Percentiles rank a stretch among this genome's conserved stretches.
Evolutionary conservation across 1,139 yeast species (phyloP).

Genomic region (Saccharomyces hybrid): DNA sequence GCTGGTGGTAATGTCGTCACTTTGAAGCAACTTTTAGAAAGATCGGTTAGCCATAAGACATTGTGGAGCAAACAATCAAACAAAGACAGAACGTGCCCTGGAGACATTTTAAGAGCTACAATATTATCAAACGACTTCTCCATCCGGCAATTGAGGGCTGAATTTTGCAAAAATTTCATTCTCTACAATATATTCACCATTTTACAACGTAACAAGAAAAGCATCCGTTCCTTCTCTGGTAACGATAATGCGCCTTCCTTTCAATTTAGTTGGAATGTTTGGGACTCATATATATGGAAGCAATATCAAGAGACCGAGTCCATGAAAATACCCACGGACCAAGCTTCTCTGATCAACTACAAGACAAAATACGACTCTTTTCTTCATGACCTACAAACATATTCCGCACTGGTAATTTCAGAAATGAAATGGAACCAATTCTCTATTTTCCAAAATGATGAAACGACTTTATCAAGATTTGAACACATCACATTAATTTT

Average conservation of each 20-base stretch:
- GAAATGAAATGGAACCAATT: conserved; percentile 13
- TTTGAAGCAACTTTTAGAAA: conserved; percentile 6
- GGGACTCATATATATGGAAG: conserved; percentile 17
- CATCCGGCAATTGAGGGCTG: conserved; percentile 12
- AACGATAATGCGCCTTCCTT: not conserved
- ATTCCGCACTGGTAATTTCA: conserved; percentile 11
- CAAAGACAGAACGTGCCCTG: conserved; percentile 14
- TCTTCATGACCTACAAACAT: conserved; percentile 11
- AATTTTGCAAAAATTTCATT: conserved; percentile 15
- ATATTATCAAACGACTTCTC: conserved; percentile 11
- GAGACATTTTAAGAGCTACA: conserved; percentile 18
- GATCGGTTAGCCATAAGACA: conserved; percentile 3
- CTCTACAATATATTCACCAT: conserved; percentile 13
- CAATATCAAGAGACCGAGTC: conserved; percentile 8
- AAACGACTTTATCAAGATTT: not conserved
- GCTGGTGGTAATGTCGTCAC: conserved; percentile 1
- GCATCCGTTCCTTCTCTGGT: not conserved
- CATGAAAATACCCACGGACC: conserved; percentile 5
- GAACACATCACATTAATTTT: not conserved
- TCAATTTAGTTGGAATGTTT: conserved; percentile 10
- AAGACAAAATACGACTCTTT: conserved; percentile 17
- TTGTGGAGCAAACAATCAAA: conserved; percentile 11
- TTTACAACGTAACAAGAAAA: not conserved
- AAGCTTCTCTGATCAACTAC: conserved; percentile 7
- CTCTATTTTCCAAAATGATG: not conserved